These are phyloP conservation scores for Prosopis cineraria DNA, from an alignment of 306 rosid species.

Conservation along the genomic window DNA sequence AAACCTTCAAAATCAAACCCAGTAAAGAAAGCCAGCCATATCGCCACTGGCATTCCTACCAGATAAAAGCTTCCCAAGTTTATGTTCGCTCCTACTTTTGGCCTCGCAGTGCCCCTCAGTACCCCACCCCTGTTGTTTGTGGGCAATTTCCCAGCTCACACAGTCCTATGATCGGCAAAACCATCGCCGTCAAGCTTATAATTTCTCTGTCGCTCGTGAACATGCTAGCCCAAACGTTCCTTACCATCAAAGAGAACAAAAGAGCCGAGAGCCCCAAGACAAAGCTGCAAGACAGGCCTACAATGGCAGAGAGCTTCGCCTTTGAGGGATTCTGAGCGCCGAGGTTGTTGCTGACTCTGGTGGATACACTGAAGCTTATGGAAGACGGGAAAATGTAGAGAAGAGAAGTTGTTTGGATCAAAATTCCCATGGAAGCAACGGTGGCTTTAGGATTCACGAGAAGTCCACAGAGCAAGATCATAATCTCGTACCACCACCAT, in stretches of 20 bases:
- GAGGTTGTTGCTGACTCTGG: conserved; percentile 80
- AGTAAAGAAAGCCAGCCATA: conserved; percentile 58
- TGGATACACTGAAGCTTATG: conserved; percentile 85
- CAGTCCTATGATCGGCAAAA: conserved; percentile 81
- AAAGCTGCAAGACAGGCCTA: conserved; percentile 79
- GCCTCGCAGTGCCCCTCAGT: conserved; percentile 88
- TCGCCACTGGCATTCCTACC: conserved; percentile 94
- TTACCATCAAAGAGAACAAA: conserved; percentile 56
- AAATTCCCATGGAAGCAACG: conserved; percentile 91
- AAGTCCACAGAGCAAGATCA: conserved; percentile 83
- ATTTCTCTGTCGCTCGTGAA: conserved; percentile 77
- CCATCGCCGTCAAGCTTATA: conserved; percentile 56
- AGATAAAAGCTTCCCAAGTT: conserved; percentile 83
- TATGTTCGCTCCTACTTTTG: conserved; percentile 77
- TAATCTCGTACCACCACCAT: conserved; percentile 99
- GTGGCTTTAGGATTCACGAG: conserved; percentile 69
- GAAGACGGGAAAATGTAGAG: conserved; percentile 96
- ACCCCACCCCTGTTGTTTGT: conserved; percentile 97
- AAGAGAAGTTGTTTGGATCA: conserved; percentile 85
- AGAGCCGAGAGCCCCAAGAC: conserved; percentile 57
- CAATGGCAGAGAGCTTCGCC: conserved; percentile 71
- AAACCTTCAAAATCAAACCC: conserved; percentile 79
- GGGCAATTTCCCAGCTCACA: conserved; percentile 97
- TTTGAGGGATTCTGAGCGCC: conserved; percentile 71
- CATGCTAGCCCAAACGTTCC: conserved; percentile 81